Base-by-base conservation (phyloP, 257 asterid genomes). In the Nicotiana noctiflora region DNA sequence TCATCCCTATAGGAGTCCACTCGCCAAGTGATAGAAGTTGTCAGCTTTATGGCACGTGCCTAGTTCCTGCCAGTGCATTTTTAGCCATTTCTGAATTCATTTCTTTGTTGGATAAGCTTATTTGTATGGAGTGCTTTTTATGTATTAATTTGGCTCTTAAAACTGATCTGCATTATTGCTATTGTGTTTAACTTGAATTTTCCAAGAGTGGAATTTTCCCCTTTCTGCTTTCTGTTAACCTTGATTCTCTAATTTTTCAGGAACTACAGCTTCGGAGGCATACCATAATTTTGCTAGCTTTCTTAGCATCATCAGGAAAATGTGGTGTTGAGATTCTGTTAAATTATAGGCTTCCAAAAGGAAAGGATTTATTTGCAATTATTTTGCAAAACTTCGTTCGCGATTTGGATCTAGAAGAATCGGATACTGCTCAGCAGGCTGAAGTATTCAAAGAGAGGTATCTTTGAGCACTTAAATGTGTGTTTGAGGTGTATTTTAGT, bases 211-310 rank as follows among this genome's bases (percentile, higher is more conserved):
- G 44, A 74, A 74, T 49, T 49, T 18, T 1, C 61, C 60, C 79
- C 21, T 49, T 74, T 34, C 15, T 49, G 79, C 79, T 49, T 18
- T 74, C 51, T 23, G 40, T 74, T 74, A 74, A 44, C 44, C 60
- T 74, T 23, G 23, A 74, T 74, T 57, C 80, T 55, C 82, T 79
- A 0, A 52, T 86, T 76, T 81, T 86, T 85, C 97, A 95, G 99
- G 98, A 90, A 85, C 84, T 95, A 93, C 89, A 87, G 92, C 98
- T 95, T 81, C 98, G 97, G 29, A 91, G 88, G 86, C 87, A 90
- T 84, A 88, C 95, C 66, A 85, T 95, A 82, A 83, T 76, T 82
- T 86, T 92, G 79, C 90, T 95, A 52, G 98, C 99, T 77, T 95
- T 93, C 94, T 82, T 95, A 57, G 98, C 92, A 83, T 92, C 97